phyloP scores from a whole-genome alignment of 495 filamentous ascomycete species.

The Umbilicaria muhlenbergii region DNA sequence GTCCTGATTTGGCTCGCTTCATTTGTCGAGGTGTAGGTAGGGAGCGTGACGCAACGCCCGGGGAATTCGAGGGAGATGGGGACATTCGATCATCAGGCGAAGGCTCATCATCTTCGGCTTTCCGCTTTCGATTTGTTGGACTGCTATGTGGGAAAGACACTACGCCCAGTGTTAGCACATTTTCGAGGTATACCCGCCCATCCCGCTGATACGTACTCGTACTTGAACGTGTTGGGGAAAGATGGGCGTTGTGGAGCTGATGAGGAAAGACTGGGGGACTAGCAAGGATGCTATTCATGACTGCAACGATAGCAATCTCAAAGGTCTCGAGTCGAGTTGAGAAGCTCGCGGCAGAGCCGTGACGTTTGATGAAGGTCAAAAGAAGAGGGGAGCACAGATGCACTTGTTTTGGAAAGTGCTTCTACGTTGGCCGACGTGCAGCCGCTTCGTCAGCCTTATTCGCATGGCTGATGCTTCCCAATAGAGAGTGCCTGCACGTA shows the following conservation, averaged over 20 bases:
- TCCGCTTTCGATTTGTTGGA: conserved; percentile 58
- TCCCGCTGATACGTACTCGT: conserved; percentile 17
- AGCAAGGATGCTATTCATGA: conserved; percentile 48
- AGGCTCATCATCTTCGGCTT: conserved; percentile 63
- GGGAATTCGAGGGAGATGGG: conserved; percentile 65
- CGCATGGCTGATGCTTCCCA: no score
- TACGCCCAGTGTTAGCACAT: conserved; percentile 9
- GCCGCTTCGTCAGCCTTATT: neutral
- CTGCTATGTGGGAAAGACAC: conserved; percentile 37
- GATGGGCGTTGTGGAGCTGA: conserved; percentile 54
- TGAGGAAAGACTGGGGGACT: conserved; percentile 60
- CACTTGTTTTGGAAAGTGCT: neutral
- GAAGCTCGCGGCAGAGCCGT: conserved; percentile 30
- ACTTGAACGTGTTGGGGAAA: conserved; percentile 59
- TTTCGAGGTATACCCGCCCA: neutral
- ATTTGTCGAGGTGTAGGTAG: conserved; percentile 49
- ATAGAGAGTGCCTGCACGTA: no score
- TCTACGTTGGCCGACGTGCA: neutral
- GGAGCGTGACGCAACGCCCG: conserved; percentile 49
- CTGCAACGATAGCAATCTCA: neutral
- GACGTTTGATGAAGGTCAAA: conserved; percentile 11
- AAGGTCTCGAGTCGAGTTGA: neutral
- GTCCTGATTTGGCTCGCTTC: conserved; percentile 50
- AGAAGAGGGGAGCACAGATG: conserved; percentile 7
- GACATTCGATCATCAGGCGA: conserved; percentile 70